Evolutionary conservation across 805 yeast genomes (phyloP), one percentile per base, ranked within the genome.

Genomic region (Jamesozyma piceae): DNA sequence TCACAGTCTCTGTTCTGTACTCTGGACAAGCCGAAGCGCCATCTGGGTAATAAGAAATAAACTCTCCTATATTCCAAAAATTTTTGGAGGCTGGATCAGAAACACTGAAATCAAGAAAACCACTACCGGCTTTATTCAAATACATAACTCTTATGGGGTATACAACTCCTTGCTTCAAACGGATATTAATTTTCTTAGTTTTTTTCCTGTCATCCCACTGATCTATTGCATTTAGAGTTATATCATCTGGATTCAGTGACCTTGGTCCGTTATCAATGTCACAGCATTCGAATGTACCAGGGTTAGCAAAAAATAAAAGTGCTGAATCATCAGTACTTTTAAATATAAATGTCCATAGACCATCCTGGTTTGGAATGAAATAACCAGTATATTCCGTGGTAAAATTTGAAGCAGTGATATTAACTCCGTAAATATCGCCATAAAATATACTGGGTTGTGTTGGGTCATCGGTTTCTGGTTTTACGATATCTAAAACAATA

Each of bases 321-420:
- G 29, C 63, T 20, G 58, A 52, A 46, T 66, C 68, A 51, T 66
- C 70, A 20, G 56, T 53, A 13, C 34, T 30, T 3, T 33, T 29
- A 21, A 65, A 42, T 6, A 39, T 20, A 33, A 65, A 52, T 1
- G 47, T 47, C 38, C 62, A 66, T 2, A 46, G 35, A 47, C 71
- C 71, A 18, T 61, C 45, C 19, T 38, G 46, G 2, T 49, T 46
- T 14, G 70, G 60, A 14, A 43, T 21, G 44, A 52, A 55, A 38
- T 54, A 61, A 35, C 62, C 62, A n/a, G 58, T 55, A 26, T 55
- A 44, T 43, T 53, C 58, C 41, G 57, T 33, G 18, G 59, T 47
- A 28, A 53, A 44, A 41, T 57, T 55, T 2, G 57, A 18, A 14
- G 27, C 19, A 14, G 17, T n/a, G 3, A 35, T 35, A 5, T 10